These are phyloP conservation scores for Corylus avellana DNA, from an alignment of 306 rosid genomes.

Conservation along the genomic window DNA sequence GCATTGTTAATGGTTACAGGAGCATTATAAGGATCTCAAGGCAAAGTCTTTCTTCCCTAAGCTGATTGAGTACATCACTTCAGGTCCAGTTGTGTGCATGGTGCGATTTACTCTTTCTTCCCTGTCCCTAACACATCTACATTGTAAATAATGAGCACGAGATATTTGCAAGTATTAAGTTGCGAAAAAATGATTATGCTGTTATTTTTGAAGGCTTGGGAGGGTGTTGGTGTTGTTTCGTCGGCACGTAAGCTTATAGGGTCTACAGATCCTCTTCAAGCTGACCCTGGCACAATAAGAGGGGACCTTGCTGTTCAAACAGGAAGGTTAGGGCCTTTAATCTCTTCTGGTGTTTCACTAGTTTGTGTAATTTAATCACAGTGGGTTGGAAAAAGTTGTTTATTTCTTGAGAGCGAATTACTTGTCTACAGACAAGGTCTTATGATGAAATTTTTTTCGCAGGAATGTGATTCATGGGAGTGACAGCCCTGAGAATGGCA, in stretches of 20 bases:
- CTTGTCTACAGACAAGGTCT: slow-evolving; percentile 23
- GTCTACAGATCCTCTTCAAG: slow-evolving; percentile 89
- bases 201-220: slow-evolving; percentile 80
- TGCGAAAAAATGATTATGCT: slow-evolving; percentile 25
- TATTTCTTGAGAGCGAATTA: slow-evolving; percentile 11
- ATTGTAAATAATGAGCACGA: slow-evolving; percentile 16
- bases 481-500: slow-evolving; percentile 96
- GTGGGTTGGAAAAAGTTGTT: slow-evolving; percentile 7
- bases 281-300: slow-evolving; percentile 97
- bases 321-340: slow-evolving; percentile 64
- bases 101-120: slow-evolving; percentile 39
- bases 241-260: slow-evolving; percentile 97
- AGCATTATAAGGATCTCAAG: slow-evolving; percentile 91
- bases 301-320: slow-evolving; percentile 94
- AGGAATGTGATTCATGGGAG: slow-evolving; percentile 97
- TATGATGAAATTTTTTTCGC: slow-evolving; percentile 38
- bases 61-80: slow-evolving; percentile 82
- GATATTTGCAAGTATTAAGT: slow-evolving; percentile 6
- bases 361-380: slow-evolving; percentile 1
- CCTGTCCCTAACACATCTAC: slow-evolving; percentile 1
- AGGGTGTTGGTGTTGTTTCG: slow-evolving; percentile 92
- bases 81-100: slow-evolving; percentile 98
- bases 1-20: slow-evolving; percentile 52
- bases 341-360: slow-evolving; percentile 24
- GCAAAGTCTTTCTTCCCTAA: slow-evolving; percentile 80